A percentile compares a stretch with the other conserved stretches of the same genome.
phyloP scores from a whole-genome alignment of 371 early-diverging fungal species.

The Mucor ambiguus region DNA sequence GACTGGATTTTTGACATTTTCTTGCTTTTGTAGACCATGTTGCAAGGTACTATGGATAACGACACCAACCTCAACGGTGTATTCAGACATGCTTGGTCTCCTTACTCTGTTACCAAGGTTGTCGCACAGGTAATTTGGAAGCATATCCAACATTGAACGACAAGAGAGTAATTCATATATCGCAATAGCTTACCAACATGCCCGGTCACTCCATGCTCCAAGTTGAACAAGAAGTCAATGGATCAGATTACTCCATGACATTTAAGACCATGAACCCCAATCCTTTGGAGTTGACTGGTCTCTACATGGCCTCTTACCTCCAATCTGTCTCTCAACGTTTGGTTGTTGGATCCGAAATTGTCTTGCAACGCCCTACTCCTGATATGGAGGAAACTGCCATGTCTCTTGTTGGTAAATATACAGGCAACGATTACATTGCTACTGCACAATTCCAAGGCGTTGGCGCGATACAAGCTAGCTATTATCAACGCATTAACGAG shows the following conservation, averaged over 20 bases:
- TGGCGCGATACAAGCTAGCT: constrained; percentile 85
- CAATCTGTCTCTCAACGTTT: constrained; percentile 88
- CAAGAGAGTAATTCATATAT: neutral
- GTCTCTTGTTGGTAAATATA: constrained; percentile 80
- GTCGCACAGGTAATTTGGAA: constrained; percentile 70
- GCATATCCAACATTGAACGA: neutral
- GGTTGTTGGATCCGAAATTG: constrained; percentile 86
- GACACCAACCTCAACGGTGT: constrained; percentile 64
- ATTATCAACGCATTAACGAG: constrained; percentile 90
- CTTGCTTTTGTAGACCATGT: constrained; percentile 41
- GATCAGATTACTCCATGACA: constrained; percentile 84
- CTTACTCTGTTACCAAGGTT: constrained; percentile 64
- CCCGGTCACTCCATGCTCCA: constrained; percentile 90
- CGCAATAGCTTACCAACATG: constrained; percentile 56
- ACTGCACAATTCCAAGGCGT: constrained; percentile 84
- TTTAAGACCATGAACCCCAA: constrained; percentile 95
- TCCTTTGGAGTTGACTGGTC: constrained; percentile 87
- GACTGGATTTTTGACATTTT: constrained; percentile 1
- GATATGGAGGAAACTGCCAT: constrained; percentile 81
- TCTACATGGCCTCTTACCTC: constrained; percentile 84
- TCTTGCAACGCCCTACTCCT: constrained; percentile 85
- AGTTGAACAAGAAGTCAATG: constrained; percentile 90
- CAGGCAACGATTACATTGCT: constrained; percentile 73
- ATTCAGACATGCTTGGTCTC: constrained; percentile 52
- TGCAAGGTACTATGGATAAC: constrained; percentile 94